phyloP scores from a whole-genome alignment of 2,329 filamentous ascomycete genomes.

The Aspergillus ochraceoroseus region DNA sequence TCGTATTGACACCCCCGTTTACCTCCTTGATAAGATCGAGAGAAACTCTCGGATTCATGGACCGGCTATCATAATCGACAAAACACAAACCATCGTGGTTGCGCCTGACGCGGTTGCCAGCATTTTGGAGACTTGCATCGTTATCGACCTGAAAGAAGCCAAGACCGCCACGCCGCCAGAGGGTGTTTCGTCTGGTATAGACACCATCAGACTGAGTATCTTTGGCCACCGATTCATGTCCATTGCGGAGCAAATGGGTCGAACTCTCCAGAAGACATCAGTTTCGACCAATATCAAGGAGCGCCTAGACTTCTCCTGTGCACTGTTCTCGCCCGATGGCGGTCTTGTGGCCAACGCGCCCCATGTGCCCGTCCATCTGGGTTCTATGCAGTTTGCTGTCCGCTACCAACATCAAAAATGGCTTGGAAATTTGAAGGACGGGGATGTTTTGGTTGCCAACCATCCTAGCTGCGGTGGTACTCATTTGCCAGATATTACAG shows the following conservation, averaged over 20 bases:
- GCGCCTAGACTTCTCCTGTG: constrained; percentile 79
- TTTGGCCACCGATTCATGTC: constrained; percentile 57
- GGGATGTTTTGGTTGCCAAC: constrained; percentile 78
- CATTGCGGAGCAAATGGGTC: constrained; percentile 57
- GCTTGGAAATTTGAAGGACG: constrained; percentile 69
- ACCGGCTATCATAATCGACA: constrained; percentile 74
- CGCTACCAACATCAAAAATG: constrained; percentile 73
- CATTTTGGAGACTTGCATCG: constrained; percentile 77
- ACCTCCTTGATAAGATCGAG: constrained; percentile 33
- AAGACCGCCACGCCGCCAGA: constrained; percentile 28
- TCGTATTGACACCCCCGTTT: constrained; percentile 36
- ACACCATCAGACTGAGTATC: constrained; percentile 52
- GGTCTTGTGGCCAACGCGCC: constrained; percentile 65
- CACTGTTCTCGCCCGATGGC: constrained; percentile 70
- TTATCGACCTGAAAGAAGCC: constrained; percentile 69
- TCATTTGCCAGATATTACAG: constrained; percentile 76
- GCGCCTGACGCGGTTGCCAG: constrained; percentile 71
- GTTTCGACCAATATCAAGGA: constrained; percentile 71
- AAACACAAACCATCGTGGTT: constrained; percentile 78
- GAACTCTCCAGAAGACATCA: constrained; percentile 52
- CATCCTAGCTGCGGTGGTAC: constrained; percentile 81
- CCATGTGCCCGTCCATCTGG: constrained; percentile 74
- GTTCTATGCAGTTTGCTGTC: constrained; percentile 81
- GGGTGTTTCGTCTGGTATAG: constrained; percentile 30
- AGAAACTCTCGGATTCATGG: constrained; percentile 47